Conservation (phyloP, 129 eudicot genomes). For the Rutidosis leptorrhynchoides region DNA sequence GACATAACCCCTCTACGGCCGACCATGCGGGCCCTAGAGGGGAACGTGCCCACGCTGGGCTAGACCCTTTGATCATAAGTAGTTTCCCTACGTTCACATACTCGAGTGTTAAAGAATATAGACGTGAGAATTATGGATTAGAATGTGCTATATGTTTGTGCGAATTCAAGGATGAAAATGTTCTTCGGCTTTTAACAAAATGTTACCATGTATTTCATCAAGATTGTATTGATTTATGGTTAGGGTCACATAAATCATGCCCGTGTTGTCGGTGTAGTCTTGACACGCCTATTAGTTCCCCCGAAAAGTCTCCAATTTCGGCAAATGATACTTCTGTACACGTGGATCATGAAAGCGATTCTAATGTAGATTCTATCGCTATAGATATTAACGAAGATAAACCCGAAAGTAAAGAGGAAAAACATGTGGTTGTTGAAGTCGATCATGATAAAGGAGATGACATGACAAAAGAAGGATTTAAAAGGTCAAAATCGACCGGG, state of each 20-base stretch:
- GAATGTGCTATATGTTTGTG: conserved; percentile 84
- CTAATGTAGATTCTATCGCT: conserved; percentile 26
- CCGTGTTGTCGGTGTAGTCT: conserved; percentile 75
- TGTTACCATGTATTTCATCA: conserved; percentile 81
- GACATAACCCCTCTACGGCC: conserved; percentile 25
- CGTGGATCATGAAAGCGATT: conserved; percentile 27
- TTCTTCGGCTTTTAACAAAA: conserved; percentile 48
- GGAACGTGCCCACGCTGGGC: conserved; percentile 31
- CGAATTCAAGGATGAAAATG: conserved; percentile 50
- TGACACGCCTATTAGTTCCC: conserved; percentile 31
- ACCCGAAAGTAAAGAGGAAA: conserved; percentile 18
- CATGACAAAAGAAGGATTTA: conserved; percentile 27
- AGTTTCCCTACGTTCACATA: conserved; percentile 64
- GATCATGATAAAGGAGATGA: neutral
- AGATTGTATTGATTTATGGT: conserved; percentile 87
- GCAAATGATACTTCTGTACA: neutral
- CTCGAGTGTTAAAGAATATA: conserved; percentile 55
- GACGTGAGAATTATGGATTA: conserved; percentile 50
- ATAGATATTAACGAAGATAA: conserved; percentile 35
- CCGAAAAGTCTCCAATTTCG: conserved; percentile 24
- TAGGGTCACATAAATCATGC: conserved; percentile 65
- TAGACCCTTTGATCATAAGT: conserved; percentile 45
- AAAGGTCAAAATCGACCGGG: conserved; percentile 79
- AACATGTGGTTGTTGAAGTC: conserved; percentile 21
- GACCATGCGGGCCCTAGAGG: conserved; percentile 7